A percentile compares a stretch with the other conserved stretches of the same genome.
Evolutionary conservation across 1,139 yeast species (phyloP).

Genomic region (Pichia norvegensis): DNA sequence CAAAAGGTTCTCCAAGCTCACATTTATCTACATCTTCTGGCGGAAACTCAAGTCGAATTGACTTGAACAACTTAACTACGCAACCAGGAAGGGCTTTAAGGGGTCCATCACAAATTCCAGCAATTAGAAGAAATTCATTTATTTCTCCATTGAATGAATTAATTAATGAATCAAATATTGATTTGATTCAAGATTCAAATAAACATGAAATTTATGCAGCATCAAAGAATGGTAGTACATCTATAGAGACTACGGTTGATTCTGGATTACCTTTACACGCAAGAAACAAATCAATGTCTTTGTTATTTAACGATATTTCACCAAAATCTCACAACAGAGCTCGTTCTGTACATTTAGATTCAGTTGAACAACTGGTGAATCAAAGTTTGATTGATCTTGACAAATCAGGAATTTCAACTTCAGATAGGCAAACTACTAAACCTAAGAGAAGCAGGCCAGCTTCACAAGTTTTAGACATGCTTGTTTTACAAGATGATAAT

Average conservation of each 20-base stretch:
- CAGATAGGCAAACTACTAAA: neutral
- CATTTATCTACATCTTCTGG: conserved; percentile 3
- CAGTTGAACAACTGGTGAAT: conserved; percentile 9
- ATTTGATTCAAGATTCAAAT: neutral
- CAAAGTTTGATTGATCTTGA: conserved; percentile 7
- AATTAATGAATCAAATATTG: conserved; percentile 14
- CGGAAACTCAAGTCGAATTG: neutral
- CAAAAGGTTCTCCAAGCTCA: conserved; percentile 8
- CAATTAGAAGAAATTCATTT: conserved; percentile 22
- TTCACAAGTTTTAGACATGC: conserved; percentile 26
- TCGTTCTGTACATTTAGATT: conserved; percentile 6
- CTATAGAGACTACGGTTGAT: neutral
- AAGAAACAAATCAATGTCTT: conserved; percentile 1
- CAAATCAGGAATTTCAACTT: neutral
- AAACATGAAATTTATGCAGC: no score
- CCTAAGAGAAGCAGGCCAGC: conserved; percentile 24
- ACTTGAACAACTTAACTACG: conserved; percentile 12
- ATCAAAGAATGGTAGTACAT: neutral
- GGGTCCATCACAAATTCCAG: conserved; percentile 12
- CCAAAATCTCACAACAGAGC: neutral
- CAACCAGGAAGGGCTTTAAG: conserved; percentile 23
- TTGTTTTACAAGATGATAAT: conserved; percentile 7
- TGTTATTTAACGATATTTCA: neutral
- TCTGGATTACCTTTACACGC: neutral
- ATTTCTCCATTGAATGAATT: conserved; percentile 31